Percentiles rank a stretch among this genome's conserved stretches.
phyloP scores from a whole-genome alignment of 2,329 filamentous ascomycete genomes.

The Talaromyces sp. region DNA sequence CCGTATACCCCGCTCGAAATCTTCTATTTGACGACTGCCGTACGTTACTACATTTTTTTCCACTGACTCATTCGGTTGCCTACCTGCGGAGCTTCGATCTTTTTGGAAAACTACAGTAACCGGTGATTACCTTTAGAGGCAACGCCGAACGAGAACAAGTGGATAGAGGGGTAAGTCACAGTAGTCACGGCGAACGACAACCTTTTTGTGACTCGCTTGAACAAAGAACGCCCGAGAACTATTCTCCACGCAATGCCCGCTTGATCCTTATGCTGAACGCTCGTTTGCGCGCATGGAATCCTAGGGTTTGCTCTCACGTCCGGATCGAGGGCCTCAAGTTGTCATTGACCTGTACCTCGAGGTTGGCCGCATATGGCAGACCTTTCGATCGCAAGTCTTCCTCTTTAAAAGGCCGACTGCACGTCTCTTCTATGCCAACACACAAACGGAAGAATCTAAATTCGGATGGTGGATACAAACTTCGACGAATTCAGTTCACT shows the following conservation, averaged over 20 bases:
- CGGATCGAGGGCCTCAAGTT: neutral
- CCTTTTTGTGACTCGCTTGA: neutral
- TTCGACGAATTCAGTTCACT: conserved; percentile 29
- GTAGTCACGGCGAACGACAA: neutral
- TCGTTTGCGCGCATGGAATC: conserved; percentile 4
- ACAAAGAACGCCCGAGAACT: neutral
- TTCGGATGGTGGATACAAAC: conserved; percentile 30
- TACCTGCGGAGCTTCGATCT: neutral
- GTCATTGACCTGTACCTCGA: neutral
- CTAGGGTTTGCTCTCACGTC: neutral
- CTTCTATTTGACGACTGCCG: neutral
- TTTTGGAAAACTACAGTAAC: neutral
- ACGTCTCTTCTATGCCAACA: conserved; percentile 28
- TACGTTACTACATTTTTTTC: neutral
- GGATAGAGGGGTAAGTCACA: neutral
- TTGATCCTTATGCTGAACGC: conserved; percentile 14
- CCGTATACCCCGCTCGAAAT: neutral
- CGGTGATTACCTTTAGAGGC: neutral
- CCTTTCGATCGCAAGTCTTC: conserved; percentile 2
- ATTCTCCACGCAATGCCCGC: conserved; percentile 3
- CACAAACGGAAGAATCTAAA: conserved; percentile 21
- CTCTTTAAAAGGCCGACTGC: neutral
- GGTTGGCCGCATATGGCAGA: conserved; percentile 12
- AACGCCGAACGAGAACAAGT: neutral
- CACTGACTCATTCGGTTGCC: neutral